Base-by-base conservation (phyloP, 345 rosid genomes). In the Limnanthes douglasii region DNA sequence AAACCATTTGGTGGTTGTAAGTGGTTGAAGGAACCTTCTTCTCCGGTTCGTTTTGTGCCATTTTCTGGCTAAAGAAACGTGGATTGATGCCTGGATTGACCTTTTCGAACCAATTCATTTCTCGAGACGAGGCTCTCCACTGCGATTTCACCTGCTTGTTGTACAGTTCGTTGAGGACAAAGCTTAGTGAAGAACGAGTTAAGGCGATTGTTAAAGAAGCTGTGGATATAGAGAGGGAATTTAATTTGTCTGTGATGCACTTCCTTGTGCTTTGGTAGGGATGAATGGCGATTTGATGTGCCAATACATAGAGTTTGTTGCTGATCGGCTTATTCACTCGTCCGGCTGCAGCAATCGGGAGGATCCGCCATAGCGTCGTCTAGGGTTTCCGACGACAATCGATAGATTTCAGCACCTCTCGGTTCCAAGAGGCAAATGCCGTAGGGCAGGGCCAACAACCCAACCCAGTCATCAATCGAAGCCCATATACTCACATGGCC, bases 11-110 rank as follows among this genome's bases (percentile, higher is more conserved):
- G n/a, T n/a, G n/a, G n/a, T n/a, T n/a, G n/a, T n/a, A n/a, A n/a
- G n/a, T n/a, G n/a, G 94, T 90, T 4, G 98, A 90, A 50, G 98
- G 98, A 2, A 90, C 80, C 18, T 84, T 84, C 57, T 84, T 84
- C 84, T 84, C 95, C 6, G 93, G 93, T 3, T 73, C 84, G 41
- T 90, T 90, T 42, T 90, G 98, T 37, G 56, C 96, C 0, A 90
- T 84, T 18, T 90, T 84, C 45, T 90, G 96, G 96, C 61, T 90
- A 0, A 90, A 90, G 34, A 90, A 90, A 56, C 80, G 94, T 0
- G 98, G 98, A 0, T 41, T 80, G 39, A 84, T 90, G 96, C 94
- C 94, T 0, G 96, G 98, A 0, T 13, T 77, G 3, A 90, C 94
- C 2, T 90, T 90, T 72, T 84, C 98, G 0, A 90, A 90, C 68